Percentiles rank a stretch among this genome's conserved stretches.
Evolutionary conservation across 78 protist genomes (phyloP).

Genomic region (Dictyostelium brefeldianum): DNA sequence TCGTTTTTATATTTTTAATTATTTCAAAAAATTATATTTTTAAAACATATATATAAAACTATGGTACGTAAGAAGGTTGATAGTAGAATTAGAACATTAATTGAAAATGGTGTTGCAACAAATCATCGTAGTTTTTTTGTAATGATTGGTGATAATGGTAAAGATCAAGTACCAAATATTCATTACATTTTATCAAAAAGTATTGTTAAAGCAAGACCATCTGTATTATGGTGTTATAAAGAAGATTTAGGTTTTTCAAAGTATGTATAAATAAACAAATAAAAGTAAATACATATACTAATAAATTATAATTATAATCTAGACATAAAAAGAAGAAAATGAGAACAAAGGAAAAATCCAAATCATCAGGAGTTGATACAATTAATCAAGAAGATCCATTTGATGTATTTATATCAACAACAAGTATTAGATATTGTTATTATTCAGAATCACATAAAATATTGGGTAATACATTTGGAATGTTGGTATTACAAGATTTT

Average conservation of each 20-base stretch:
- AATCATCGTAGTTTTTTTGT: constrained; percentile 96
- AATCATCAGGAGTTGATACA: constrained; percentile 54
- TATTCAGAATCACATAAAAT: constrained; percentile 98
- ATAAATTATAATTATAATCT: not conserved
- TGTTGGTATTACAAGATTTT: constrained; percentile 99
- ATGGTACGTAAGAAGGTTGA: constrained; percentile 94
- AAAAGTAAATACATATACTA: no score
- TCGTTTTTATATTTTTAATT: not conserved
- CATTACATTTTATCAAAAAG: constrained; percentile 97
- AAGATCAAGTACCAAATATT: constrained; percentile 94
- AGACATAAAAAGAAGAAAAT: constrained; percentile 68
- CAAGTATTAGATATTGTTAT: constrained; percentile 93
- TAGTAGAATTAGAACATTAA: constrained; percentile 91
- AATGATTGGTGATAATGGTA: constrained; percentile 96
- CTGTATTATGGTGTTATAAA: constrained; percentile 99
- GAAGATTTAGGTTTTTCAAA: constrained; percentile 93
- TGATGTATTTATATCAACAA: constrained; percentile 96
- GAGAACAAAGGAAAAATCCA: constrained; percentile 48
- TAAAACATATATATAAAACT: not conserved
- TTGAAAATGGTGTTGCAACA: constrained; percentile 92
- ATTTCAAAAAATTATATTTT: not conserved
- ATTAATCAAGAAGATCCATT: constrained; percentile 92
- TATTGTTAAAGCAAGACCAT: constrained; percentile 90
- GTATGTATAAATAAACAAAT: constrained; percentile 19
- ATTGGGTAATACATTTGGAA: constrained; percentile 99